Evolutionary conservation across 2,329 filamentous ascomycete genomes (phyloP).

Genomic region (Phialophora verrucosa): DNA sequence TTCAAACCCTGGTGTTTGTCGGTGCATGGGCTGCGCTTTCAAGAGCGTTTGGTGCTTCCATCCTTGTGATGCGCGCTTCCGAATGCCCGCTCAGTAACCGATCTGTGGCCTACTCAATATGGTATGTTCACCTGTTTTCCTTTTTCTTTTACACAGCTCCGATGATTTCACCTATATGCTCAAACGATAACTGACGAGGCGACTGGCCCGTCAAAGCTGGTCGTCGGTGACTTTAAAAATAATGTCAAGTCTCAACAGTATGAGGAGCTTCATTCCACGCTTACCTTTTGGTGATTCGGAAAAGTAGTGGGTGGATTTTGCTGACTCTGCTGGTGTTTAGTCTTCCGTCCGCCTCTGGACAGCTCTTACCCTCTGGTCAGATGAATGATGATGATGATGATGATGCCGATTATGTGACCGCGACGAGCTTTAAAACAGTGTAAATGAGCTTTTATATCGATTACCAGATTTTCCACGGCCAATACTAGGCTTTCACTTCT

Average conservation of each 20-base stretch:
- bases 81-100: not conserved
- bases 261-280: slow-evolving; percentile 26
- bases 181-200: slow-evolving; percentile 37
- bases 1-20: not conserved
- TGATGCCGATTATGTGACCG: not conserved
- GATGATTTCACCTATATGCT: slow-evolving; percentile 31
- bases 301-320: not conserved
- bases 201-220: slow-evolving; percentile 33
- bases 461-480: slow-evolving; percentile 16
- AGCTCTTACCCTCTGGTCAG: not conserved
- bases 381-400: not conserved
- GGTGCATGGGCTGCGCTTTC: not conserved
- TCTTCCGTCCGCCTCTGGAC: not conserved
- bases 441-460: slow-evolving; percentile 3
- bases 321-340: not conserved
- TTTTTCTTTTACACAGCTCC: slow-evolving; percentile 18
- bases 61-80: not conserved
- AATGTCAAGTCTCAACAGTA: slow-evolving; percentile 38
- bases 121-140: slow-evolving; percentile 16
- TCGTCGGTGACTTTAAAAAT: slow-evolving; percentile 38
- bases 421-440: not conserved
- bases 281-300: not conserved
- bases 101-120: not conserved
- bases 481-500: slow-evolving; percentile 7
- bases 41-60: not conserved